phyloP scores from a whole-genome alignment of 768 basidiomycete species.

The Boletellus ananiceps region DNA sequence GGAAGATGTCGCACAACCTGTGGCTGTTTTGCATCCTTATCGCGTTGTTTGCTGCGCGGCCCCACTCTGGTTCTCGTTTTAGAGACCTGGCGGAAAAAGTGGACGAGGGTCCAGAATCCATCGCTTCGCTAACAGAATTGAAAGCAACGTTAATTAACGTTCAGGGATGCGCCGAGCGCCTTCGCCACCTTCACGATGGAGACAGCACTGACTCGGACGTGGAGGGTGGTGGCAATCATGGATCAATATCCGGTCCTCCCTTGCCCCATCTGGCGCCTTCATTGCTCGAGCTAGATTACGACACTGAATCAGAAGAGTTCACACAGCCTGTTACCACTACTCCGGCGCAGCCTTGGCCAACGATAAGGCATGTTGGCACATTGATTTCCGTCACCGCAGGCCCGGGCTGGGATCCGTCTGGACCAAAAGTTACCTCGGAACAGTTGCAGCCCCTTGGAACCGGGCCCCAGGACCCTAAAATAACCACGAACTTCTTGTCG shows the following conservation, averaged over 20 bases:
- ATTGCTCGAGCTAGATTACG: constrained; percentile 16
- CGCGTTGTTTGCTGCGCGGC: constrained; percentile 16
- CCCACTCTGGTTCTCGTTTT: constrained; percentile 13
- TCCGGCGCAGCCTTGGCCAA: constrained; percentile 6
- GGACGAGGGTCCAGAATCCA: constrained; percentile 10
- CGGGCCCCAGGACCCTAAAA: constrained; percentile 11
- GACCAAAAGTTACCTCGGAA: not conserved
- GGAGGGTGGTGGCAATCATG: constrained; percentile 19
- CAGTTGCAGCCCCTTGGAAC: not conserved
- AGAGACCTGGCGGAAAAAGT: constrained; percentile 11
- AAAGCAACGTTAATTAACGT: constrained; percentile 24
- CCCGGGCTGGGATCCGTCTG: not conserved
- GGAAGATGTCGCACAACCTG: constrained; percentile 44
- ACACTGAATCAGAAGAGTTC: constrained; percentile 12
- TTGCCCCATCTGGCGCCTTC: constrained; percentile 20
- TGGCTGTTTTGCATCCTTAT: constrained; percentile 43
- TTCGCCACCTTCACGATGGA: constrained; percentile 13
- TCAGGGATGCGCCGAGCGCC: constrained; percentile 21
- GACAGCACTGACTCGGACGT: constrained; percentile 15
- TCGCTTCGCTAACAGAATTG: constrained; percentile 15
- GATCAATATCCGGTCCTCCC: constrained; percentile 17
- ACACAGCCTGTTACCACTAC: constrained; percentile 7
- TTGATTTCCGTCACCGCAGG: constrained; percentile 6
- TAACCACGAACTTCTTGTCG: constrained; percentile 14
- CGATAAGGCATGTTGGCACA: not conserved